Evolutionary conservation across 192 early-diverging fungal genomes (phyloP).

Genomic region (Entomortierella lignicola): DNA sequence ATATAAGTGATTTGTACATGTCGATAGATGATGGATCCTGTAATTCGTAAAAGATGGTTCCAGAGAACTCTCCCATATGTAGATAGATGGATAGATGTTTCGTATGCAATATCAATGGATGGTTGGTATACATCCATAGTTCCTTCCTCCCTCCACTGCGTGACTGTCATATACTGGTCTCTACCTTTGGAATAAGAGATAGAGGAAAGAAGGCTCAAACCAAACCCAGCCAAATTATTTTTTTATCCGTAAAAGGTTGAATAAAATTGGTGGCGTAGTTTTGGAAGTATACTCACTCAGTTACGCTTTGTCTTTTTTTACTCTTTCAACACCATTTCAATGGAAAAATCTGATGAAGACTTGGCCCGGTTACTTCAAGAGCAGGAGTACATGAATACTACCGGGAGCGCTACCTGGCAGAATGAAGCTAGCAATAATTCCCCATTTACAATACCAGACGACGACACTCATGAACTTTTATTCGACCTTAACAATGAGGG

Average conservation of each 20-base stretch:
- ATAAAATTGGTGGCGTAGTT: constrained; percentile 18
- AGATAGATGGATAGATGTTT: constrained; percentile 1
- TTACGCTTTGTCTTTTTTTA: too few species aligned
- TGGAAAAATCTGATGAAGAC: constrained; percentile 37
- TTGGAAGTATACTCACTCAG: too few species aligned
- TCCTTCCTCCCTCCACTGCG: constrained; percentile 5
- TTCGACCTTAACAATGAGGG: constrained; percentile 3
- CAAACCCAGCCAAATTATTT: constrained; percentile 5
- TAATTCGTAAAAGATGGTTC: not conserved
- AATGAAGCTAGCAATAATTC: not conserved
- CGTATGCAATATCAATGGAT: constrained; percentile 19
- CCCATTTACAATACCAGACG: not conserved
- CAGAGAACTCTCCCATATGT: not conserved
- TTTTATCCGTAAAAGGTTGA: constrained; percentile 6
- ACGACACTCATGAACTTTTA: not conserved
- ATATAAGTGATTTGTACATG: not conserved
- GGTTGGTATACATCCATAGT: constrained; percentile 9
- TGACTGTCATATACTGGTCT: constrained; percentile 29
- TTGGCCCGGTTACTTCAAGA: constrained; percentile 32
- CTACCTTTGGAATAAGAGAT: constrained; percentile 52
- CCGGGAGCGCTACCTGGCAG: not conserved
- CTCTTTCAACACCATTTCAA: not conserved
- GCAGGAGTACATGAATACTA: constrained; percentile 22
- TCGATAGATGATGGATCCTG: constrained; percentile 1
- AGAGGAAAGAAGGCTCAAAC: constrained; percentile 49